Conservation (phyloP, 2,329 filamentous ascomycete genomes). For the Tolypocladium album region DNA sequence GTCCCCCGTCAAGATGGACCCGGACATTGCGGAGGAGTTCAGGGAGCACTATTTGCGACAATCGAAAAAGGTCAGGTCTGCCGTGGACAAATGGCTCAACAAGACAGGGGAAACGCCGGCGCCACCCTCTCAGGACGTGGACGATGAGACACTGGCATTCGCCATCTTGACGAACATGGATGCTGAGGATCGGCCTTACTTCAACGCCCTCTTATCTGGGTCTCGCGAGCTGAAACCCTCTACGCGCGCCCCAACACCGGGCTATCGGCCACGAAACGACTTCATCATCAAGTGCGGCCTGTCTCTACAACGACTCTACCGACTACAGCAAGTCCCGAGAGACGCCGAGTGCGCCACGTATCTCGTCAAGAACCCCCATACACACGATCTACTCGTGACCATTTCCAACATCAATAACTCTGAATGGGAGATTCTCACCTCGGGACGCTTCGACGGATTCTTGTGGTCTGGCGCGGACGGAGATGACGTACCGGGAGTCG, state of each 20-base stretch:
- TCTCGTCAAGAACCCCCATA: slow-evolving; percentile 67
- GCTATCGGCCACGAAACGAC: slow-evolving; percentile 55
- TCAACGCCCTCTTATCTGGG: slow-evolving; percentile 66
- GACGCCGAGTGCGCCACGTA: slow-evolving; percentile 82
- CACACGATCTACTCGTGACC: slow-evolving; percentile 81
- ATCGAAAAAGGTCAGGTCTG: slow-evolving; percentile 83
- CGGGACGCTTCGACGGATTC: slow-evolving; percentile 91
- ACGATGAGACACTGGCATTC: slow-evolving; percentile 88
- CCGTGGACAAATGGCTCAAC: slow-evolving; percentile 82
- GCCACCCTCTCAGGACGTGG: slow-evolving; percentile 75
- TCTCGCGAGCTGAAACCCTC: slow-evolving; percentile 44
- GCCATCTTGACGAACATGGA: slow-evolving; percentile 85
- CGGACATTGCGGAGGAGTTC: slow-evolving; percentile 89
- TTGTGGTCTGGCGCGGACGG: slow-evolving; percentile 81
- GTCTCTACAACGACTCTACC: slow-evolving; percentile 77
- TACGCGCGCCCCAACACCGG: slow-evolving; percentile 57
- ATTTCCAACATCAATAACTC: slow-evolving; percentile 77
- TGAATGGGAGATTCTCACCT: slow-evolving; percentile 95
- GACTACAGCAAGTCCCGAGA: slow-evolving; percentile 59
- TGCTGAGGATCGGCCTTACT: slow-evolving; percentile 63
- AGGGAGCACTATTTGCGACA: slow-evolving; percentile 86
- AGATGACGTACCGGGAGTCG: slow-evolving; percentile 33
- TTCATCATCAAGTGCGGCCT: slow-evolving; percentile 65
- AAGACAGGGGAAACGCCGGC: slow-evolving; percentile 65
- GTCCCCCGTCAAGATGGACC: slow-evolving; percentile 67